phyloP scores from a whole-genome alignment of 306 rosid genomes.

The Echinosophora koreensis region DNA sequence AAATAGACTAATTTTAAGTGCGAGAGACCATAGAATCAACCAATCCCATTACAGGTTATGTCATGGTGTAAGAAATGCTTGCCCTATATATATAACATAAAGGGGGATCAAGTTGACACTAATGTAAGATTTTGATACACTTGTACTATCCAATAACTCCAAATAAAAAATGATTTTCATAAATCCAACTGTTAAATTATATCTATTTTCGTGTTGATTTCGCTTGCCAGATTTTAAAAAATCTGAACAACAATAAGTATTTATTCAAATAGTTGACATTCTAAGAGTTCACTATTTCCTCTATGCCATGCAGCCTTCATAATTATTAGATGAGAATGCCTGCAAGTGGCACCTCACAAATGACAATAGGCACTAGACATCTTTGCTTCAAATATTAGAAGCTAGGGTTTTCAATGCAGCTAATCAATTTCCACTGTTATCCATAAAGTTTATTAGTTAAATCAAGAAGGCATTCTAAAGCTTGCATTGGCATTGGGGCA shows the following conservation, averaged over 20 bases:
- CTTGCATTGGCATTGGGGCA: not conserved
- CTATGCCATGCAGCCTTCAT: slow-evolving; percentile 6
- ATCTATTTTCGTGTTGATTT: slow-evolving; percentile 22
- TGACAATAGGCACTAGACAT: slow-evolving; percentile 25
- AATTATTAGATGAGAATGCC: slow-evolving; percentile 37
- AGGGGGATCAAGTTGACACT: not conserved
- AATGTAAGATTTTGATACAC: slow-evolving; percentile 19
- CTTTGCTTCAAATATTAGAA: slow-evolving; percentile 15
- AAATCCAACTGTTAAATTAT: slow-evolving; percentile 20
- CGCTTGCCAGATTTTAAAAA: slow-evolving; percentile 16
- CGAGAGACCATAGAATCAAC: slow-evolving; percentile 35
- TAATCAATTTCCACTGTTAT: slow-evolving; percentile 28
- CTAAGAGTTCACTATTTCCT: slow-evolving; percentile 31
- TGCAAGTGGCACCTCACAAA: slow-evolving; percentile 27
- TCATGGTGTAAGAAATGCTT: slow-evolving; percentile 9
- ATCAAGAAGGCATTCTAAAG: slow-evolving; percentile 33
- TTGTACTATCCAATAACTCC: slow-evolving; percentile 25
- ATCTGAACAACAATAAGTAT: slow-evolving; percentile 22
- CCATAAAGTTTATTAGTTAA: slow-evolving; percentile 10
- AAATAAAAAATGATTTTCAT: slow-evolving; percentile 24
- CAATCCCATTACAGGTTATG: slow-evolving; percentile 24
- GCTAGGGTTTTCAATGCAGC: slow-evolving; percentile 31
- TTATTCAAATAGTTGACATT: slow-evolving; percentile 36
- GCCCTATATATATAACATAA: slow-evolving; percentile 15
- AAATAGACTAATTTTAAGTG: slow-evolving; percentile 13